phyloP scores from a whole-genome alignment of 495 filamentous ascomycete species.

The Tuber aestivum region DNA sequence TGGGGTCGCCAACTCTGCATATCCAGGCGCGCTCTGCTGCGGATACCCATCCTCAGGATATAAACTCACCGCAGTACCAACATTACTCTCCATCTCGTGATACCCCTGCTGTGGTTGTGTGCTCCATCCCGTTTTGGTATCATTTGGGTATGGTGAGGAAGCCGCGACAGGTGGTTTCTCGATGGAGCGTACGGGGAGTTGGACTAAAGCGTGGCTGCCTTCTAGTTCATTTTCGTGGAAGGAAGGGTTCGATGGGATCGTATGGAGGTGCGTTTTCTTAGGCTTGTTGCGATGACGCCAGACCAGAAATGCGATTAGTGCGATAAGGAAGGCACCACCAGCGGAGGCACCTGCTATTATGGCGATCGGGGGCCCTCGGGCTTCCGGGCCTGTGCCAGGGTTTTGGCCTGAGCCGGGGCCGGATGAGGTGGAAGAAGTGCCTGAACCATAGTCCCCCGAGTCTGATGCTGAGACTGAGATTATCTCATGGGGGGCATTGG shows the following conservation, averaged over 20 bases:
- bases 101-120: conserved; percentile 25
- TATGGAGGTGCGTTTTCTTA: neutral
- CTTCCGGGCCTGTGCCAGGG: neutral
- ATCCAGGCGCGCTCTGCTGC: conserved; percentile 12
- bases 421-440: neutral
- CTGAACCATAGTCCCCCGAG: conserved; percentile 8
- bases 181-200: conserved; percentile 18
- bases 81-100: conserved; percentile 26
- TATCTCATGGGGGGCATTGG: conserved; percentile 9
- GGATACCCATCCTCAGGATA: conserved; percentile 14
- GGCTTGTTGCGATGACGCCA: conserved; percentile 19
- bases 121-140: conserved; percentile 22
- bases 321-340: conserved; percentile 22
- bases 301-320: conserved; percentile 19
- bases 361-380: conserved; percentile 8
- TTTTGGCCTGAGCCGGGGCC: neutral
- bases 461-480: conserved; percentile 11
- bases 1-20: conserved; percentile 20
- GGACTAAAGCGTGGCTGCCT: conserved; percentile 13
- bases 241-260: conserved; percentile 18
- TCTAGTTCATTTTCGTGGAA: conserved; percentile 21
- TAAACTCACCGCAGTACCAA: conserved; percentile 24
- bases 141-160: conserved; percentile 9
- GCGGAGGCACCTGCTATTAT: conserved; percentile 24
- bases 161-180: conserved; percentile 22